phyloP scores from a whole-genome alignment of 352 stramenopile genomes.

The Phytophthora citricola region DNA sequence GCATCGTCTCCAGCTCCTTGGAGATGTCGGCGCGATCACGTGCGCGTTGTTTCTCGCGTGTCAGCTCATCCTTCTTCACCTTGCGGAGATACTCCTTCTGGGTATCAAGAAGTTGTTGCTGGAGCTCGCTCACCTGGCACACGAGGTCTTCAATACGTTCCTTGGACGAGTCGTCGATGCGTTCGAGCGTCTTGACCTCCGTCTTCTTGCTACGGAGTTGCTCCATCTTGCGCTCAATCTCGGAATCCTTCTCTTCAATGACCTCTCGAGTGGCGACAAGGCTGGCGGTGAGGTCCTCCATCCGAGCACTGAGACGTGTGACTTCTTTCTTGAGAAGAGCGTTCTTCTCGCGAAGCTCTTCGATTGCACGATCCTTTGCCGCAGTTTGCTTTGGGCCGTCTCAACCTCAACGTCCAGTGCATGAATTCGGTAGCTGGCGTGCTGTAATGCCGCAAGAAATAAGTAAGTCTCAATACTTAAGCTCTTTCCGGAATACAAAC shows the following conservation, averaged over 20 bases:
- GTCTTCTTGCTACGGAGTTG: constrained; percentile 79
- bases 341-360: constrained; percentile 77
- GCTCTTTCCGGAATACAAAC: constrained; percentile 14
- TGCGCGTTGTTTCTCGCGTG: constrained; percentile 68
- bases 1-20: constrained; percentile 73
- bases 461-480: background rate
- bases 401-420: constrained; percentile 79
- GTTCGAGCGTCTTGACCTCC: constrained; percentile 77
- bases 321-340: constrained; percentile 70
- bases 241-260: constrained; percentile 62
- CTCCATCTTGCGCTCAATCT: constrained; percentile 68
- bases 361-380: constrained; percentile 72
- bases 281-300: constrained; percentile 58
- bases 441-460: constrained; percentile 25
- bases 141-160: constrained; percentile 83
- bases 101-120: constrained; percentile 77
- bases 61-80: constrained; percentile 77
- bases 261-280: constrained; percentile 58
- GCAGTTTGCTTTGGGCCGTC: constrained; percentile 75
- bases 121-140: constrained; percentile 70
- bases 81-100: constrained; percentile 86
- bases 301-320: constrained; percentile 48
- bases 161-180: constrained; percentile 80
- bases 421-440: constrained; percentile 77
- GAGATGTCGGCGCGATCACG: constrained; percentile 73